phyloP scores from a whole-genome alignment of 2,329 filamentous ascomycete genomes.

The Neofusicoccum laricinum region DNA sequence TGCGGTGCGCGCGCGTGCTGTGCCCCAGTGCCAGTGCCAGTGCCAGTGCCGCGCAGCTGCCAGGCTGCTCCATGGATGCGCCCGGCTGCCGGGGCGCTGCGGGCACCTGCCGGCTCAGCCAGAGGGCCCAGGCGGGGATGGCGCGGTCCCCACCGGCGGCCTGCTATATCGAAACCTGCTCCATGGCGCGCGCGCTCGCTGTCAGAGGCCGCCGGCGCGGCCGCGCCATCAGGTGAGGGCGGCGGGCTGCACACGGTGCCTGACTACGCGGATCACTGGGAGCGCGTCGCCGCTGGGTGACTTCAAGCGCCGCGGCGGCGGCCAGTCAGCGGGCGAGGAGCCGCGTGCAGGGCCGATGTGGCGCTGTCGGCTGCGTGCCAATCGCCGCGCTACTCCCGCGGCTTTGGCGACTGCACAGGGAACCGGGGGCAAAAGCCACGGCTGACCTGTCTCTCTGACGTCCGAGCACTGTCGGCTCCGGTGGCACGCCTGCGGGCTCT shows the following conservation, averaged over 20 bases:
- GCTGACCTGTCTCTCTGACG: slow-evolving; percentile 5
- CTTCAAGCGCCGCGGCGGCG: background rate
- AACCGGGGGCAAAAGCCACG: slow-evolving; percentile 5
- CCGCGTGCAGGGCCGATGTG: slow-evolving; percentile 1
- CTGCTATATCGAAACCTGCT: background rate
- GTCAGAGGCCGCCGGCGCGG: background rate
- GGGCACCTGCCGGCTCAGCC: background rate
- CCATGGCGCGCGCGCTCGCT: background rate
- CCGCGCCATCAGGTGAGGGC: slow-evolving; percentile 6
- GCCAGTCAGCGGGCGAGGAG: background rate
- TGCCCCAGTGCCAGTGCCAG: background rate
- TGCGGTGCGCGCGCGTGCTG: background rate
- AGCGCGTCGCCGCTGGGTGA: background rate
- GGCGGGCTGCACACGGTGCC: slow-evolving; percentile 6
- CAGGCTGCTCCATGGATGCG: background rate
- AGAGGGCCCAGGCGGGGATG: too few species aligned
- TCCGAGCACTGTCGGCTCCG: slow-evolving; percentile 8
- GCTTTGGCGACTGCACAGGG: background rate
- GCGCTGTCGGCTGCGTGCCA: slow-evolving; percentile 9
- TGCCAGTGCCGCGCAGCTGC: too few species aligned
- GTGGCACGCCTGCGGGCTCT: background rate
- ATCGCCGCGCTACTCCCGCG: slow-evolving; percentile 7
- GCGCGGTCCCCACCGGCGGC: background rate
- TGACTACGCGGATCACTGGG: slow-evolving; percentile 2
- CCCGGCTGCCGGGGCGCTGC: background rate